Base-by-base conservation (phyloP, 1,284 basidiomycete species). In the Leccinum cinnamomeum region DNA sequence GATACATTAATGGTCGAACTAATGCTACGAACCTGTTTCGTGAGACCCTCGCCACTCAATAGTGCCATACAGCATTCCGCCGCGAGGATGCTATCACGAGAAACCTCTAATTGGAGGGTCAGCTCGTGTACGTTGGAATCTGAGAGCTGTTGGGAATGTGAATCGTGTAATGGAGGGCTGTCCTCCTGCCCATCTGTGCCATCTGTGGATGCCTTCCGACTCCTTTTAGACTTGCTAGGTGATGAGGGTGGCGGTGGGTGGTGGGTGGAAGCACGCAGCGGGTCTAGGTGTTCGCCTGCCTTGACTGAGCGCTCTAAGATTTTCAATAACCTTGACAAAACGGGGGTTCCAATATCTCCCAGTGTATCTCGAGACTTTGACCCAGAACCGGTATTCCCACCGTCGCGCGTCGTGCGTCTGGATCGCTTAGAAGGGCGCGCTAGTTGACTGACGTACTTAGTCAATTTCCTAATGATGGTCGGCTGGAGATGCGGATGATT, bases 41-140 rank as follows among this genome's bases (percentile, higher is more conserved):
- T 85, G 55, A 97, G 77, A 28, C 89, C 82, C 65, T 95, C 91
- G 39, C 88, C 88, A 0, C 86, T 85, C 14, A 97, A 81, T 7
- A 97, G 75, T 0, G 88, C 84, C 62, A 97, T 82, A 64, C 86
- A 89, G 68, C 92, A 94, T 69, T 95, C 91, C 0, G 92, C 91
- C 4, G 92, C 92, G 7, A 91, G 69, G 3, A 92, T 82, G 53
- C 89, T 90, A 67, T 92, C 88, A 48, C 83, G 79, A 5, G 88
- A 87, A 23, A 82, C 69, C 58, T 88, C 84, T 39, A 94, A 74
- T 12, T 75, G 72, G 50, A 72, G 73, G 2, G 82, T 75, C 11
- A 90, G 67, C 25, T 76, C 79, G 20, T 84, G 83, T 30, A 86
- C 74, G 60, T 89, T 86, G 2, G 76, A 74, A 6, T 83, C 81